Conservation (phyloP, 139 green algal genomes). For the Chlamydomonas incerta region DNA sequence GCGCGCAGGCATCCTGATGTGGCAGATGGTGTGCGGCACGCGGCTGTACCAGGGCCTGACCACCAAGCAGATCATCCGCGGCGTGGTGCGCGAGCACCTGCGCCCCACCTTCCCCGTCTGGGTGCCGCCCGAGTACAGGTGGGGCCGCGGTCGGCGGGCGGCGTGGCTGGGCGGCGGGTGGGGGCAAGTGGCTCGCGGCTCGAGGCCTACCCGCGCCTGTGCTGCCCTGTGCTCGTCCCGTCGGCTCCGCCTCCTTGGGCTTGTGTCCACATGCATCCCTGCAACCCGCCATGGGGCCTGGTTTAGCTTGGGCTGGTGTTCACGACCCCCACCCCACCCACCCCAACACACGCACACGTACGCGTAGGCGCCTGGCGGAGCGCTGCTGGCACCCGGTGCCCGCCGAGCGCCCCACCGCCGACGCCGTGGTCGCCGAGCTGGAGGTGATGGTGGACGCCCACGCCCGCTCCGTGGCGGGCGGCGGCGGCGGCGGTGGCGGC, state of each 20-base stretch:
- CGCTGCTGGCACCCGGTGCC: constrained; percentile 35
- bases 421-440: constrained; percentile 13
- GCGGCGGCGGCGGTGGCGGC: background rate
- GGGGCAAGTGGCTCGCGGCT: no score
- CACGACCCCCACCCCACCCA: no score
- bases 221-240: no score
- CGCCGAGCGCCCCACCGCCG: background rate
- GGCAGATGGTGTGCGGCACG: constrained; percentile 32
- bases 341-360: background rate
- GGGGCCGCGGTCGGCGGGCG: no score
- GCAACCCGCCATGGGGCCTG: no score
- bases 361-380: constrained; percentile 29
- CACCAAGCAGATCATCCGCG: constrained; percentile 37
- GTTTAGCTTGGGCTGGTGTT: no score
- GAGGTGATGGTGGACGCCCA: constrained; percentile 13
- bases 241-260: no score
- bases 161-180: no score
- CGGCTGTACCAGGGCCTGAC: constrained; percentile 35
- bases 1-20: background rate
- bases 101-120: constrained; percentile 17
- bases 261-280: no score
- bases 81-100: constrained; percentile 25
- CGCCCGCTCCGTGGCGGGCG: background rate
- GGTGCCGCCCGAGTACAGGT: constrained; percentile 38
- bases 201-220: no score